Evolutionary conservation across 1,284 basidiomycete genomes (phyloP).

Genomic region (Peniophora sp.): DNA sequence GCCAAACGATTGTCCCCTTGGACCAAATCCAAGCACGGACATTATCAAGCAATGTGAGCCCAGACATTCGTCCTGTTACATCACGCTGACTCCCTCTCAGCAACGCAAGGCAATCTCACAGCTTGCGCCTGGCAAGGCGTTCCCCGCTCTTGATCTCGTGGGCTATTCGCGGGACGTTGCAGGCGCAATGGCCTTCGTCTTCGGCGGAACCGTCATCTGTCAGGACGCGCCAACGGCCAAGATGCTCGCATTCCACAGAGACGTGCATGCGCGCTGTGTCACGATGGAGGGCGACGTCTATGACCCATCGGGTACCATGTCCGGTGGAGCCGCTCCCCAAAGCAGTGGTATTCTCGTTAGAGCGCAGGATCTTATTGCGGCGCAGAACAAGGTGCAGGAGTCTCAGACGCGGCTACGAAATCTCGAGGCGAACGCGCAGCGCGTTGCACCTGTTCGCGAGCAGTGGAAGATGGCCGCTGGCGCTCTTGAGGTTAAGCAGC

Average conservation of each 20-base stretch:
- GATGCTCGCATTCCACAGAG: slow-evolving; percentile 74
- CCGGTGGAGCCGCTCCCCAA: slow-evolving; percentile 83
- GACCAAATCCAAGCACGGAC: slow-evolving; percentile 81
- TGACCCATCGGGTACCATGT: slow-evolving; percentile 91
- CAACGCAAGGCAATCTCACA: slow-evolving; percentile 72
- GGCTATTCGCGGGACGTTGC: slow-evolving; percentile 82
- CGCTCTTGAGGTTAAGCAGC: slow-evolving; percentile 84
- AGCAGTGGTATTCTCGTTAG: slow-evolving; percentile 74
- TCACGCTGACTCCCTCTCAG: slow-evolving; percentile 27
- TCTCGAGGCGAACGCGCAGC: slow-evolving; percentile 54
- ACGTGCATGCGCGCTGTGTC: slow-evolving; percentile 76
- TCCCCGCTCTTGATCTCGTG: slow-evolving; percentile 82
- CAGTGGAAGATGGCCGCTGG: slow-evolving; percentile 61
- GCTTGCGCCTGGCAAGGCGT: slow-evolving; percentile 79
- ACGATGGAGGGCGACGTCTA: slow-evolving; percentile 96
- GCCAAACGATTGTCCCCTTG: slow-evolving; percentile 91
- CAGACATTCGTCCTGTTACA: not conserved
- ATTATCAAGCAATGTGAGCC: slow-evolving; percentile 53
- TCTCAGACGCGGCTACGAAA: slow-evolving; percentile 43
- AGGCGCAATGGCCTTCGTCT: slow-evolving; percentile 90
- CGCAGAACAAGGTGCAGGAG: slow-evolving; percentile 48
- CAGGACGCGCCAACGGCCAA: slow-evolving; percentile 87
- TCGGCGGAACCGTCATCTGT: slow-evolving; percentile 90
- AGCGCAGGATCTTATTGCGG: slow-evolving; percentile 74
- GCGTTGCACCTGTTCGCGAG: slow-evolving; percentile 51